Base-by-base conservation (phyloP, 306 rosid genomes). In the Psophocarpus tetragonolobus region DNA sequence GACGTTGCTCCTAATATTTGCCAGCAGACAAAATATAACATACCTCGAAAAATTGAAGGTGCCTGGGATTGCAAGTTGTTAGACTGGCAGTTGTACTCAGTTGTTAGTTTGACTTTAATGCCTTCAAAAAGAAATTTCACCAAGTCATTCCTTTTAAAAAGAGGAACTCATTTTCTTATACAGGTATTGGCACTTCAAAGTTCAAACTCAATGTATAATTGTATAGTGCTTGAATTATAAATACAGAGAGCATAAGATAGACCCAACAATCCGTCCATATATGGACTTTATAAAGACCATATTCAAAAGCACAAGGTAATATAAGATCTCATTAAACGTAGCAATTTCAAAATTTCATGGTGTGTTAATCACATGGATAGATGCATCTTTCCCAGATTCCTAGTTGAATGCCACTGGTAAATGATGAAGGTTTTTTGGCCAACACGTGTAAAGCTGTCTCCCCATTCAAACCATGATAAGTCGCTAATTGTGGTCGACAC, bases 331-430 rank as follows among this genome's bases (percentile, higher is more conserved):
- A 24, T 39, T 12, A 66, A 24, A 48, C 24, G 38, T 15, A 24
- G 3, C 36, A 68, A 7, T 42, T 67, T 67, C 38, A 42, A 54
- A 67, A 24, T 39, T 68, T 68, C 36, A 24, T 42, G 24, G 74
- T 26, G 15, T 26, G 74, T 15, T 68, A 68, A 57, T 41, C 26
- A 68, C 74, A 68, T 68, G 74, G 74, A 68, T 68, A 68, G 41
- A 68, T 68, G 74, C 74, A 68, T 45, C 74, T 44, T 45, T 68
- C 74, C 74, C 74, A 68, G 51, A 68, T 68, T 47, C 58, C 74
- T 27, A 68, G 58, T 68, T 44, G 74, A 68, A 68, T 68, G 58
- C 74, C 74, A 8, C 74, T 68, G 23, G 41, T 27, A 68, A 68
- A 68, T n/a, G 74, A 68, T 44, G 74, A 68, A 26, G 74, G 41